Base-by-base conservation (phyloP, 2,329 filamentous ascomycete genomes). In the Cytospora mali region DNA sequence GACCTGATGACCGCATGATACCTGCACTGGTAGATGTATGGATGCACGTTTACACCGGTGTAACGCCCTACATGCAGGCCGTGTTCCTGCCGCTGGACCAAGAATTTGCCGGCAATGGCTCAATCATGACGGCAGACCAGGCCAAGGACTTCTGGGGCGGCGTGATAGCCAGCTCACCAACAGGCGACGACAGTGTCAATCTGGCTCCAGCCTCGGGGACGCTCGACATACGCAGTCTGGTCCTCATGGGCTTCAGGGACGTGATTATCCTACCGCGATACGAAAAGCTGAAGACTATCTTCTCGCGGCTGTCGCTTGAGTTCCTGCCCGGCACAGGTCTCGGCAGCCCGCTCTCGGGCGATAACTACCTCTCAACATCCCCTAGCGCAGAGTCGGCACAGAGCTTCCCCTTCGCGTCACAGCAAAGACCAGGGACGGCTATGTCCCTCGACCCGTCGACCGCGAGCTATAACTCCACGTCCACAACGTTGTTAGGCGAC, bases 61-160 rank as follows among this genome's bases (percentile, higher is more conserved):
- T 98, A 42, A 77, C 98, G 6, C 95, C 95, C 0, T 98, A 97
- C 72, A 88, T 99, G 70, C 94, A 98, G 77, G 93, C 94, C 1
- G 93, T 97, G 1, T 97, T 99, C 72, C 79, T 99, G 1, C 95
- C 93, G 0, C 79, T 99, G 1, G 95, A 99, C 71, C 84, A 97
- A 13, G 95, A 99, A 73, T 96, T 99, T 73, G 89, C 92, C 58
- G 95, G 94, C 6, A 84, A 85, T 53, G 95, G 95, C 18, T 81
- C 86, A 0, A 84, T 98, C 61, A 89, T 98, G 84, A 88, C 84
- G 0, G 75, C 84, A 0, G 87, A 92, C 6, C 89, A 96, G 75
- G 90, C 93, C 5, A 87, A 88, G 48, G 94, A 98, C 64, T 97
- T 97, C 71, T 98, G 94, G 93, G 90, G 90, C 29, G 88, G 88